Evolutionary conservation across 2,329 filamentous ascomycete genomes (phyloP).

Genomic region (Exserohilum turcica): DNA sequence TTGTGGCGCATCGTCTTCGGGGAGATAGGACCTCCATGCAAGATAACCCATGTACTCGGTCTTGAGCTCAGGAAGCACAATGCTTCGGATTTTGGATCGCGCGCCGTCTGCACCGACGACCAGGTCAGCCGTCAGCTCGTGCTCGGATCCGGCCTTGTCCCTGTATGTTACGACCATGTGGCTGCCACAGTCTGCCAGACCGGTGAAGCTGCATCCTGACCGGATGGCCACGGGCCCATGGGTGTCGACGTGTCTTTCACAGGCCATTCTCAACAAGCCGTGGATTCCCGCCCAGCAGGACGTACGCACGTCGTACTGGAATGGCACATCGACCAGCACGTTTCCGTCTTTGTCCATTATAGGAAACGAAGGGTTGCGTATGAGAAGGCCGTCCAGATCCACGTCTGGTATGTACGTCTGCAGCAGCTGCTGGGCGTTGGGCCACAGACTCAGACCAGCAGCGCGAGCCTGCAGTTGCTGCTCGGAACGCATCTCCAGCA

Average conservation of each 20-base stretch:
- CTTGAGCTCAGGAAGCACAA: slow-evolving; percentile 14
- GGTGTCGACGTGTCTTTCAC: slow-evolving; percentile 2
- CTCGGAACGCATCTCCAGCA: slow-evolving; percentile 20
- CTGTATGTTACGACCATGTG: slow-evolving; percentile 7
- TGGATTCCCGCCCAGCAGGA: slow-evolving; percentile 25
- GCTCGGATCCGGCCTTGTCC: background rate
- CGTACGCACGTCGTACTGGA: slow-evolving; percentile 10
- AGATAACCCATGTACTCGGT: slow-evolving; percentile 26
- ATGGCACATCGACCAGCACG: slow-evolving; percentile 6
- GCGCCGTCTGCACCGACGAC: slow-evolving; percentile 29
- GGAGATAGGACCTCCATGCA: slow-evolving; percentile 23
- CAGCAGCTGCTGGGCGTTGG: slow-evolving; percentile 19
- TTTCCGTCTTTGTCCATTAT: slow-evolving; percentile 17
- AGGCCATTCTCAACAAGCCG: slow-evolving; percentile 13
- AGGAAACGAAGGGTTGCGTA: slow-evolving; percentile 14
- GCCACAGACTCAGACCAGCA: slow-evolving; percentile 24
- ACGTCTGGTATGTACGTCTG: slow-evolving; percentile 11
- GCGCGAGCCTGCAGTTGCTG: slow-evolving; percentile 19
- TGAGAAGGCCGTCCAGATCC: slow-evolving; percentile 11
- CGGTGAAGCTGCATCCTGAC: slow-evolving; percentile 8
- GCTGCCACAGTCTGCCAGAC: slow-evolving; percentile 9
- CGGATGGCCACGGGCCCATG: slow-evolving; percentile 6
- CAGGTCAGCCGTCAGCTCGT: slow-evolving; percentile 7
- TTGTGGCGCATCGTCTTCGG: slow-evolving; percentile 11
- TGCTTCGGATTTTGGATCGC: slow-evolving; percentile 15